Percentiles rank a stretch among this genome's conserved stretches.
Evolutionary conservation across 164 flowering plant genomes (phyloP).

Genomic region (Brasenia schreberi): DNA sequence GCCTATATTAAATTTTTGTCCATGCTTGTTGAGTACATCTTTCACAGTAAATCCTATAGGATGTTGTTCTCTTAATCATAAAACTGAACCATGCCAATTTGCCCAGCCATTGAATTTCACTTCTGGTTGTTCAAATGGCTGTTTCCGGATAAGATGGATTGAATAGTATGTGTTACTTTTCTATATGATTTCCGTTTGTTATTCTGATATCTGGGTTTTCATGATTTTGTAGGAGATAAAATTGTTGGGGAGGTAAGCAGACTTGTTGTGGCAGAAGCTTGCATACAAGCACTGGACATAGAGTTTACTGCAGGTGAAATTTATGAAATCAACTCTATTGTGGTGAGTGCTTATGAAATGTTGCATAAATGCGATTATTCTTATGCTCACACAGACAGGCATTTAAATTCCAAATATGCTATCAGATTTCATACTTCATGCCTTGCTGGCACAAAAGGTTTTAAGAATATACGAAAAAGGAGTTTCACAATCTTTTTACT

Average conservation of each 20-base stretch:
- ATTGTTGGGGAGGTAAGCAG: constrained; percentile 94
- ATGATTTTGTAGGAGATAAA: constrained; percentile 52
- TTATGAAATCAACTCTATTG: constrained; percentile 77
- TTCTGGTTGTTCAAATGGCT: not conserved
- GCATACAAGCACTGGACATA: constrained; percentile 83
- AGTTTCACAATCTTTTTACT: no score
- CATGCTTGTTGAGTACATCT: no score
- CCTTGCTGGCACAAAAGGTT: no score
- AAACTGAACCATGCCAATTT: not conserved
- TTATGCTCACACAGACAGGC: no score
- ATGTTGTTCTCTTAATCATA: no score
- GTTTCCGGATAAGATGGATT: not conserved
- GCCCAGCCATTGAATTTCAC: not conserved
- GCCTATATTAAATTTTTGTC: no score
- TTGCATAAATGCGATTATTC: no score
- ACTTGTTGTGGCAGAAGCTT: constrained; percentile 92
- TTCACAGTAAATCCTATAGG: no score
- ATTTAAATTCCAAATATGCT: no score
- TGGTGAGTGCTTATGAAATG: constrained; percentile 25
- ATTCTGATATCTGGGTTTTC: not conserved
- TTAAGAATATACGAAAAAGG: no score
- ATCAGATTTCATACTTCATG: no score
- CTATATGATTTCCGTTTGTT: not conserved
- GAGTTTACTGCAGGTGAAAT: constrained; percentile 59
- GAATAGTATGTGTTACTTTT: not conserved